Base-by-base conservation (phyloP, 129 eudicot species). In the Pseudognaphalium luteoalbum region DNA sequence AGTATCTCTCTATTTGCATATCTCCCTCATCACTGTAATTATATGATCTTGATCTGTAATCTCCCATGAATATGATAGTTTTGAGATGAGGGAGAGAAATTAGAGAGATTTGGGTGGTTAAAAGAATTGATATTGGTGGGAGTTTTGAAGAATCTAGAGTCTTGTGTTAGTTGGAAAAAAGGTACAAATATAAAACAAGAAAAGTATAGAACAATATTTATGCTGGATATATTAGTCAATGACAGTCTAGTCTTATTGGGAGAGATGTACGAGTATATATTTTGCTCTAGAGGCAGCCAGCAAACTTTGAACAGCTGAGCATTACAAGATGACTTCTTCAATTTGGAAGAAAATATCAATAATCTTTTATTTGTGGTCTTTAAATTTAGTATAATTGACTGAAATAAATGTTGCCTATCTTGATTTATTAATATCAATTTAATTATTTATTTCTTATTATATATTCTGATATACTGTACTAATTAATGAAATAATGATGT, bases 1-100 rank as follows among this genome's bases (percentile, higher is more conserved):
- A 60, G 84, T 88, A 79, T 73, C 83, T 82, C 54, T 86, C 87
- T 67, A 86, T 80, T 73, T 91, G 88, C 92, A 83, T 82, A 42
- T 81, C 82, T 14, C 78, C 86, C 16, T 73, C 81, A 71, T 63
- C 76, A 41, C 73, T 17, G 76, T 69, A 78, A 28, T 80, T 51
- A 64, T 74, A 76, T 30, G 72, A 65, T 78, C 81, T 90, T 78
- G 94, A 81, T 81, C 86, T 80, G 78, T 78, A 83, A 60, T 82
- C 88, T 21, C 71, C 92, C 96, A 90, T 87, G 69, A 74, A 15
- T 61, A 21, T 61, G 66, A 21, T 28, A 32, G 60, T 33, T 41
- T 66, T 71, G 25, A 39, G 68, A 56, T 16, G 22, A 44, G 54
- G n/a, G 54, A 51, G 25, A 62, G 63, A 72, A 37, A n/a, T n/a